phyloP scores from a whole-genome alignment of 2,329 filamentous ascomycete genomes.

The Trichoderma sp. region DNA sequence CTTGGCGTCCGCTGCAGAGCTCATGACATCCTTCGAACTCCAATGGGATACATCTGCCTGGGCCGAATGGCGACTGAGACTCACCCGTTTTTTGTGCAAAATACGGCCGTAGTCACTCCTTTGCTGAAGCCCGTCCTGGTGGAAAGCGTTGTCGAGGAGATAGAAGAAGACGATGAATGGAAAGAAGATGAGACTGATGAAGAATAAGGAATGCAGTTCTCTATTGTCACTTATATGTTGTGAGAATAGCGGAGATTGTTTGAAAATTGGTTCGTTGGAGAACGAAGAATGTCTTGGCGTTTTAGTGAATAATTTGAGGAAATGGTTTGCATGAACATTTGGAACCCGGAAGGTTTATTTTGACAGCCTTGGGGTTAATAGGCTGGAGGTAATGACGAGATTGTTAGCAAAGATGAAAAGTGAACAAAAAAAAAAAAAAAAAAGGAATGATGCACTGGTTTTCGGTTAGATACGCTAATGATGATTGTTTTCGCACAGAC shows the following conservation, averaged over 20 bases:
- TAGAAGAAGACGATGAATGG: not conserved
- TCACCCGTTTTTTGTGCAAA: slow-evolving; percentile 50
- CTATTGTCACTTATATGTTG: not conserved
- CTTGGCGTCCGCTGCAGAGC: slow-evolving; percentile 49
- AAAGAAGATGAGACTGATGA: not conserved
- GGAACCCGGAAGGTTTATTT: too few species aligned
- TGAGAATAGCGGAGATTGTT: too few species aligned
- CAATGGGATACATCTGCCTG: slow-evolving; percentile 54
- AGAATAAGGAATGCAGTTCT: not conserved
- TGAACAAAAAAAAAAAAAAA: too few species aligned
- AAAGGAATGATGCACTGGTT: too few species aligned
- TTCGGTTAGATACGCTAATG: not conserved
- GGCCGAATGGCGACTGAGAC: slow-evolving; percentile 42
- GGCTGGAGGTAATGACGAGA: too few species aligned
- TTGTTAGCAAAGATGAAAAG: too few species aligned
- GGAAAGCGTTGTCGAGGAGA: not conserved
- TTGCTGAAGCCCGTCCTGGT: too few species aligned
- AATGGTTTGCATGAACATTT: too few species aligned
- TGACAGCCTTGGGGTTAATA: too few species aligned
- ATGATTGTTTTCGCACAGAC: not conserved
- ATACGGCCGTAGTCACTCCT: not conserved
- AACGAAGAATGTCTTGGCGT: too few species aligned
- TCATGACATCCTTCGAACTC: slow-evolving; percentile 55
- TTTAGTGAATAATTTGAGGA: too few species aligned
- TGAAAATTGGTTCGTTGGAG: too few species aligned